These are phyloP conservation scores for Pseudocercospora macadamiae DNA, from an alignment of 2,329 filamentous ascomycete species.

Conservation along the genomic window DNA sequence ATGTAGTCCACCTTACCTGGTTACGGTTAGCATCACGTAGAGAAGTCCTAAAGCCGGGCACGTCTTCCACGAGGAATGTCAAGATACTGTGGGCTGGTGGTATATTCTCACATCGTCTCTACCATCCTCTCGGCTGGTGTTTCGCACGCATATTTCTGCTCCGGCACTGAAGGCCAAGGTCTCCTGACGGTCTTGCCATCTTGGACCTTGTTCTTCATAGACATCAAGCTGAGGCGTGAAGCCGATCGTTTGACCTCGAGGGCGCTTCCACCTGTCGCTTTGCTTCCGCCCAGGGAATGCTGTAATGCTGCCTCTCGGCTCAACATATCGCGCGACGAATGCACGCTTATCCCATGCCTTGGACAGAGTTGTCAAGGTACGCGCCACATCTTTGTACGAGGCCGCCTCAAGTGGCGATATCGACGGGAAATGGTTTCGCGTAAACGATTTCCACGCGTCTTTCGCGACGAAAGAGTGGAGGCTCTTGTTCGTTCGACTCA, in stretches of 20 bases:
- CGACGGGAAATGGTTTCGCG: conserved; percentile 52
- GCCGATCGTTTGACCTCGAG: conserved; percentile 58
- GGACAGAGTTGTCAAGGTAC: conserved; percentile 59
- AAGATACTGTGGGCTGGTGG: not conserved
- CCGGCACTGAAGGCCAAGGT: conserved; percentile 64
- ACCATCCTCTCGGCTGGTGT: conserved; percentile 40
- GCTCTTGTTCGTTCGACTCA: conserved; percentile 51
- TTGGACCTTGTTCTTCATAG: conserved; percentile 32
- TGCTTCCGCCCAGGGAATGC: conserved; percentile 32
- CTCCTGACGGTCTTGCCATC: conserved; percentile 57
- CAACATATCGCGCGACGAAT: conserved; percentile 57
- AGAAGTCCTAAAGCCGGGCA: too few relatives aligned
- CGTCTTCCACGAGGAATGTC: too few relatives aligned
- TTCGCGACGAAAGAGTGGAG: conserved; percentile 51
- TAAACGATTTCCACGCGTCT: conserved; percentile 53
- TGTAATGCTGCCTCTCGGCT: conserved; percentile 45
- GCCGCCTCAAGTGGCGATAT: conserved; percentile 39
- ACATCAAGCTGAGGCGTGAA: conserved; percentile 54
- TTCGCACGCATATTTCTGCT: conserved; percentile 56
- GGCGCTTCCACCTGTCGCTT: conserved; percentile 44
- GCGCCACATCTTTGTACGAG: conserved; percentile 55
- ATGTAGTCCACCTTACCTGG: conserved; percentile 52
- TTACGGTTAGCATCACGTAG: not conserved
- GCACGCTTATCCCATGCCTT: conserved; percentile 61
- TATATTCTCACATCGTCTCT: conserved; percentile 27